These are phyloP conservation scores for Polygonum maritimum DNA, from an alignment of 148 eudicot species.

Conservation along the genomic window DNA sequence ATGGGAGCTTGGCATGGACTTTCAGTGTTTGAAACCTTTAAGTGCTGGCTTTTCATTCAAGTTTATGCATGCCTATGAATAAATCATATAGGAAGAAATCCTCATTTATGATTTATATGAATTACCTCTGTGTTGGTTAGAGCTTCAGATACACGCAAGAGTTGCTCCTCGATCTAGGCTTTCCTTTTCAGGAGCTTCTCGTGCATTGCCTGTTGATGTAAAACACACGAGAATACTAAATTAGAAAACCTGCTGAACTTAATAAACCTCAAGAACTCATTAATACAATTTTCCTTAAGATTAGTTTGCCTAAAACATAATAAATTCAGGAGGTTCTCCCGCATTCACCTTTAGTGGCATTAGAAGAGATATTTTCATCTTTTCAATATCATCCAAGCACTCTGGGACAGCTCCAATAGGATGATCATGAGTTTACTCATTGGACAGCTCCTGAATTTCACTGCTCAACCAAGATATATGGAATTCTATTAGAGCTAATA, in stretches of 20 bases:
- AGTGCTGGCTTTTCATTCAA: not conserved
- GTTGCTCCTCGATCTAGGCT: constrained; percentile 27
- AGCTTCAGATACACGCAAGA: constrained; percentile 19
- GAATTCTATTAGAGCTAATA: not conserved
- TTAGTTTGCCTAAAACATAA: not conserved
- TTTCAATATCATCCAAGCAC: constrained; percentile 7
- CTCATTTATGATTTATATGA: not conserved
- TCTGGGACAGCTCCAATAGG: not conserved
- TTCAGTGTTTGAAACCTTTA: too few species aligned
- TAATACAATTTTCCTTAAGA: not conserved
- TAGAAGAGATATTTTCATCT: not conserved
- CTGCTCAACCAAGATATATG: constrained; percentile 17
- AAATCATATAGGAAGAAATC: not conserved
- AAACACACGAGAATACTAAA: too few species aligned
- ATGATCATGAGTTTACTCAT: not conserved
- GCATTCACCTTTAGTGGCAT: constrained; percentile 23
- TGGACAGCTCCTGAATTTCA: constrained; percentile 18
- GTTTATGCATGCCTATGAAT: not conserved
- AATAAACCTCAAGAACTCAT: too few species aligned
- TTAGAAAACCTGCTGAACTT: too few species aligned
- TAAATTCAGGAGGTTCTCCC: not conserved
- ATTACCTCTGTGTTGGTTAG: constrained; percentile 24
- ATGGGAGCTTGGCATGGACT: too few species aligned
- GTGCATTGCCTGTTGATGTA: constrained; percentile 16
- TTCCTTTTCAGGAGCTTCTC: constrained; percentile 26